A percentile compares a stretch with the other conserved stretches of the same genome.
Evolutionary conservation across 179 eudicot genomes (phyloP).

Genomic region (Spergularia azorica): DNA sequence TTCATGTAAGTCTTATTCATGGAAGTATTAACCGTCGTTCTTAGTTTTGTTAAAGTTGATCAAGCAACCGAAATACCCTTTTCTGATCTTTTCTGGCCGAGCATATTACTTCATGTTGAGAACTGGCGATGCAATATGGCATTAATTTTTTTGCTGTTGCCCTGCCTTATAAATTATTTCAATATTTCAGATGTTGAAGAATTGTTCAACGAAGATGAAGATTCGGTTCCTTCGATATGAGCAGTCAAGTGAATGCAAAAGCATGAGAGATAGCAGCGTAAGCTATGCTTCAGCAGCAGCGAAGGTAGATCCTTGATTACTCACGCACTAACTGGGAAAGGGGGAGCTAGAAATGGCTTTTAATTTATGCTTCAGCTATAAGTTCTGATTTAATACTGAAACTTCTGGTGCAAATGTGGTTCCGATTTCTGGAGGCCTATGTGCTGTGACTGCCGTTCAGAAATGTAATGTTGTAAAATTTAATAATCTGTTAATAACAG

Average conservation of each 20-base stretch:
- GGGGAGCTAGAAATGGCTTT: slow-evolving; percentile 9
- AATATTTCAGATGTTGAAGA: slow-evolving; percentile 70
- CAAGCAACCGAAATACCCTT: not conserved
- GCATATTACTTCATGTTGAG: no score
- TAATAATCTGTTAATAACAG: not conserved
- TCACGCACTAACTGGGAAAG: not conserved
- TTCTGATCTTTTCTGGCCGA: no score
- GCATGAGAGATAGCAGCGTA: slow-evolving; percentile 90
- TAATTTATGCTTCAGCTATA: slow-evolving; percentile 1
- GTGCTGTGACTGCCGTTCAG: not conserved
- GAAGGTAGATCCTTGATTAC: slow-evolving; percentile 32
- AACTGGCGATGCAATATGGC: no score
- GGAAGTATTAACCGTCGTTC: not conserved
- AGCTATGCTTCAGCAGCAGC: slow-evolving; percentile 98
- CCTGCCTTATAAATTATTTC: not conserved
- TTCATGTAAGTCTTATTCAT: slow-evolving; percentile 62
- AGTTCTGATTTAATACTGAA: slow-evolving; percentile 16
- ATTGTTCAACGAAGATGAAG: slow-evolving; percentile 69
- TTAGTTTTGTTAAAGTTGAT: not conserved
- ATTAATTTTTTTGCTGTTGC: not conserved
- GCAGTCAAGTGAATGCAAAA: slow-evolving; percentile 95
- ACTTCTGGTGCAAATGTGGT: slow-evolving; percentile 12
- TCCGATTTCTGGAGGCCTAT: not conserved
- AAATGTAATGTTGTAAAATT: not conserved
- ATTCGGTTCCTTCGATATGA: slow-evolving; percentile 82